These are phyloP conservation scores for Homolaphlyctis polyrhiza DNA, from an alignment of 371 early-diverging fungal genomes.

Conservation along the genomic window DNA sequence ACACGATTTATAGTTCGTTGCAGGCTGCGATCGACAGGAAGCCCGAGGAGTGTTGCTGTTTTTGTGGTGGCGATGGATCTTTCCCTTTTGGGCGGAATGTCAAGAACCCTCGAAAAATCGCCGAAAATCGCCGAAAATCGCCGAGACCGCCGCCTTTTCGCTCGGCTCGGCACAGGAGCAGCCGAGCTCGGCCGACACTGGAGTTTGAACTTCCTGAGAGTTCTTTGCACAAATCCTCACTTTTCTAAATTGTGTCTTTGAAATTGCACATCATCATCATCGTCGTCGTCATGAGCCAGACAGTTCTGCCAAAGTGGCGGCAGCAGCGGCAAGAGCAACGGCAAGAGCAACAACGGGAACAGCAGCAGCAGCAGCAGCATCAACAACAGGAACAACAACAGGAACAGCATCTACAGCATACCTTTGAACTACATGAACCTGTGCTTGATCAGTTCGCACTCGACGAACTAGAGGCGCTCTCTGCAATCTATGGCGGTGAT, in stretches of 20 bases:
- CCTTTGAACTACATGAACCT: no score
- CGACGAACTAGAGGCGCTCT: constrained; percentile 12
- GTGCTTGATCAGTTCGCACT: neutral
- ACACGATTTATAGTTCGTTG: neutral
- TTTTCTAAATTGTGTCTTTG: no score
- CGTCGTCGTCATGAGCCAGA: neutral
- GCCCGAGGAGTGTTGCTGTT: neutral
- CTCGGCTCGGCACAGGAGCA: neutral
- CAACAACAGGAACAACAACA: neutral
- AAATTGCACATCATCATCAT: neutral
- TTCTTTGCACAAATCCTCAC: no score
- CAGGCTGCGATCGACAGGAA: neutral
- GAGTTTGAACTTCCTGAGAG: neutral
- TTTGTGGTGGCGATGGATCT: neutral
- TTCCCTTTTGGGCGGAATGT: neutral
- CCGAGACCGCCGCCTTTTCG: neutral
- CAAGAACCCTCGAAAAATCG: neutral
- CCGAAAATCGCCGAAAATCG: neutral
- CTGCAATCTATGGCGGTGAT: constrained; percentile 9
- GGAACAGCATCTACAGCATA: no score
- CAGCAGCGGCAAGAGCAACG: neutral
- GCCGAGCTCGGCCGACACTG: neutral
- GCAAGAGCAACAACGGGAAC: neutral
- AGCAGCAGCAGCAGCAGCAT: neutral
- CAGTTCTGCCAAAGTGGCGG: neutral